Evolutionary conservation across 768 basidiomycete species (phyloP).

Genomic region (Termitomyces sp.): DNA sequence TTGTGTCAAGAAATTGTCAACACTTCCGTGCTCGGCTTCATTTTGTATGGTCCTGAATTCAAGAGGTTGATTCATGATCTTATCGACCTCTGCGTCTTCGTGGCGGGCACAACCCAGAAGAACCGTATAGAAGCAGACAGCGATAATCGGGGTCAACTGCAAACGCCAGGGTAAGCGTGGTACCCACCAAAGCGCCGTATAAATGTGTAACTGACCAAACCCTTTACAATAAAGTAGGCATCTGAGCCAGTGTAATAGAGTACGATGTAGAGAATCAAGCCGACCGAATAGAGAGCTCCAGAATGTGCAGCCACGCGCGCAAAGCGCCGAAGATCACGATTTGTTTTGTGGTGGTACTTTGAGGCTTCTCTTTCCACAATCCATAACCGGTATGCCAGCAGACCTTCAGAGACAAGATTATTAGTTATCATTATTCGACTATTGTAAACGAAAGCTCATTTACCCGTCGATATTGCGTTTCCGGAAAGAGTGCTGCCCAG

Average conservation of each 20-base stretch:
- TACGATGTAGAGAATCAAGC: neutral
- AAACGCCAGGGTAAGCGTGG: neutral
- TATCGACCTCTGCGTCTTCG: neutral
- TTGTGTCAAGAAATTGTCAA: neutral
- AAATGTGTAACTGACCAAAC: neutral
- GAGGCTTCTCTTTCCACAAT: neutral
- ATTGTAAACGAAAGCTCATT: no score
- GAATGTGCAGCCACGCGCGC: neutral
- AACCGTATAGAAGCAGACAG: conserved; percentile 1
- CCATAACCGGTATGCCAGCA: neutral
- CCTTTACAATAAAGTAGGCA: neutral
- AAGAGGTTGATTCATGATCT: neutral
- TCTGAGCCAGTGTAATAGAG: neutral
- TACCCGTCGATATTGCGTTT: neutral
- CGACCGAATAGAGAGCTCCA: neutral
- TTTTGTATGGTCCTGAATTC: neutral
- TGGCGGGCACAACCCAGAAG: neutral
- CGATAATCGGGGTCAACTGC: neutral
- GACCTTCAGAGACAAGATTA: neutral
- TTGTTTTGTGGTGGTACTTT: neutral
- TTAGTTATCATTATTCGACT: neutral
- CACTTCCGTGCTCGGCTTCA: neutral
- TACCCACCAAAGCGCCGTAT: neutral
- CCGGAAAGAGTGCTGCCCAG: neutral
- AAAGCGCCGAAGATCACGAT: neutral